Evolutionary conservation across 176 grass and related monocot species (phyloP).

Genomic region (maize (Zea mays)): DNA sequence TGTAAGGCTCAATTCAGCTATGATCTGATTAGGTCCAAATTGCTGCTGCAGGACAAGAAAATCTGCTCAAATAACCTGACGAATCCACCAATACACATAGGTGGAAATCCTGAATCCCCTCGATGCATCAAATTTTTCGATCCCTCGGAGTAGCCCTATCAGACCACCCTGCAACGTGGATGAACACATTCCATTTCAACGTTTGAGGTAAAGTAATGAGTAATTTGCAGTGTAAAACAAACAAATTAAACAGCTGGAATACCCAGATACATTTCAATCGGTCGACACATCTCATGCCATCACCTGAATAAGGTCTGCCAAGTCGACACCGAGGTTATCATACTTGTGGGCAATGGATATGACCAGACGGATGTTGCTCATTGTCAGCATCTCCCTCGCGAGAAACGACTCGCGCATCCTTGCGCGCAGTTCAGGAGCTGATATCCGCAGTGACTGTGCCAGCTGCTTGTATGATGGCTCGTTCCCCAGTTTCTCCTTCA

Average conservation of each 20-base stretch:
- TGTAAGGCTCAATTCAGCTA: background rate
- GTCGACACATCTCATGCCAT: slow-evolving; percentile 1
- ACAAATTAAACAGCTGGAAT: background rate
- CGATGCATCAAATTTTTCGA: slow-evolving; percentile 87
- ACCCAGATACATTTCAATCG: background rate
- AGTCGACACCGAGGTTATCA: slow-evolving; percentile 79
- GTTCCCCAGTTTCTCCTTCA: slow-evolving; percentile 75
- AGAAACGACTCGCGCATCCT: slow-evolving; percentile 73
- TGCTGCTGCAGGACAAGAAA: slow-evolving; percentile 8
- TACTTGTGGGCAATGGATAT: slow-evolving; percentile 97
- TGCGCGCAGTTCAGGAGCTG: slow-evolving; percentile 51
- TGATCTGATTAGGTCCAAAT: background rate
- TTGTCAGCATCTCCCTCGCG: slow-evolving; percentile 81
- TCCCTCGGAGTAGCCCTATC: slow-evolving; percentile 85
- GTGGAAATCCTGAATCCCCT: slow-evolving; percentile 89
- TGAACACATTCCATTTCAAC: background rate
- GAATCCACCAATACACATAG: slow-evolving; percentile 99
- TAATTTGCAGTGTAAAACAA: background rate
- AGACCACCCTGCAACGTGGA: slow-evolving; percentile 68
- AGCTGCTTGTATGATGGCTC: slow-evolving; percentile 81
- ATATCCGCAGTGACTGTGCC: slow-evolving; percentile 59
- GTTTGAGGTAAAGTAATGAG: background rate
- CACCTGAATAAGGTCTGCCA: slow-evolving; percentile 96
- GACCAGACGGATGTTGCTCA: slow-evolving; percentile 88
- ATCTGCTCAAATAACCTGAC: slow-evolving; percentile 62